Base-by-base conservation (phyloP, 345 rosid genomes). In the Brassica juncea region DNA sequence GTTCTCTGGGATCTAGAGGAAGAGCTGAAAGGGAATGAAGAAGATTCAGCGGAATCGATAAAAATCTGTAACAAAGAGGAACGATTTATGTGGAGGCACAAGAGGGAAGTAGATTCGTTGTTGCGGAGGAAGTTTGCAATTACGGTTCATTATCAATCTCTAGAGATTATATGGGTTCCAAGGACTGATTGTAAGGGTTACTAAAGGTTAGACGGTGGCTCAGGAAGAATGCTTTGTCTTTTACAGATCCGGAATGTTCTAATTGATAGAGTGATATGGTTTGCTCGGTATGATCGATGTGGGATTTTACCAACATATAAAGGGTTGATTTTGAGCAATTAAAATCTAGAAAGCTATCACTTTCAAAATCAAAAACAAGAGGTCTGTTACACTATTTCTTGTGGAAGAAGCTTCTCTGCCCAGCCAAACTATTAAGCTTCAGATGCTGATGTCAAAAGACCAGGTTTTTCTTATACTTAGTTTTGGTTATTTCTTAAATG, bases 371-470 rank as follows among this genome's bases (percentile, higher is more conserved):
- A 19, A 19, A 19, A 19, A 19, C 19, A 19, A 19, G 19, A 19
- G 19, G 19, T 19, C 19, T 19, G 19, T 19, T 19, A 19, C 19
- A 19, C 19, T 19, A 19, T 19, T 11, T 72, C 89, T 57, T 49
- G 37, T 66, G 76, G 44, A 23, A 86, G 89, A 85, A 71, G 68
- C 68, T 85, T 91, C 49, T 92, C 97, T 64, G 93, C 94, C 82
- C 87, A 71, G 12, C 94, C 95, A 49, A 82, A 76, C 86, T 86
- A 87, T 74, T 77, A 85, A 14, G 72, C 65, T 4, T n/a, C 86
- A 61, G 34, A 69, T 77, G 85, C 83, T 47, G 82, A 88, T 71
- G 64, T 79, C 60, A 19, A 85, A 90, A 74, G 90, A 91, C 73
- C 91, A 92, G 97, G 97, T 89, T 55, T 4, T 68, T 4, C 12